Percentiles rank a stretch among this genome's conserved stretches.
These are phyloP conservation scores for Ramaria sp. DNA, from an alignment of 768 basidiomycete species.

Conservation along the genomic window DNA sequence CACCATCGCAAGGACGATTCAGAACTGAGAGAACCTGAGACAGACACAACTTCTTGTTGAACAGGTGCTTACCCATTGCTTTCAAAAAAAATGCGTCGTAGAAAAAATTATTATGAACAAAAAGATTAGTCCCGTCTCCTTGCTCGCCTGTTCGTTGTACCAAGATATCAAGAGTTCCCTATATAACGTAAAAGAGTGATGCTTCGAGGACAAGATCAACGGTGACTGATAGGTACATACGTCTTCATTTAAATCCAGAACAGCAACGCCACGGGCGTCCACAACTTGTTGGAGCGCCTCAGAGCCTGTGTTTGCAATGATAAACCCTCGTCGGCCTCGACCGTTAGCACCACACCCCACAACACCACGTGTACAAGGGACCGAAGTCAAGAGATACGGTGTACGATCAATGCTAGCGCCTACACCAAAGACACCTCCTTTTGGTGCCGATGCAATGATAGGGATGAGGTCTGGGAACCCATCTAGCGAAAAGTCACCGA, in stretches of 20 bases:
- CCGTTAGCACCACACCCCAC: slow-evolving; percentile 46
- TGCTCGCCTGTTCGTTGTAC: slow-evolving; percentile 72
- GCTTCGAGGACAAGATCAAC: background rate
- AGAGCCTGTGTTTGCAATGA: slow-evolving; percentile 40
- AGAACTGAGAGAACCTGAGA: slow-evolving; percentile 42
- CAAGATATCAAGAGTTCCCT: slow-evolving; percentile 91
- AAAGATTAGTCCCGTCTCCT: slow-evolving; percentile 51
- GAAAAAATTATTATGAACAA: slow-evolving; percentile 96
- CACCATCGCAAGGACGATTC: slow-evolving; percentile 86
- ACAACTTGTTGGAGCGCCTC: slow-evolving; percentile 52
- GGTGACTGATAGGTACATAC: slow-evolving; percentile 34
- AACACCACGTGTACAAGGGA: slow-evolving; percentile 44
- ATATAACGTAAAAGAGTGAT: slow-evolving; percentile 2
- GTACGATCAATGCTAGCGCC: slow-evolving; percentile 18
- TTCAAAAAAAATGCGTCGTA: slow-evolving; percentile 99
- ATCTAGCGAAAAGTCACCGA: slow-evolving; percentile 88
- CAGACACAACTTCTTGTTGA: background rate
- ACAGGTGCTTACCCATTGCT: slow-evolving; percentile 60
- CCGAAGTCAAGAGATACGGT: slow-evolving; percentile 54
- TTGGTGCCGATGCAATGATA: slow-evolving; percentile 36
- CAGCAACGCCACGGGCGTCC: slow-evolving; percentile 71
- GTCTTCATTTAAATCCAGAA: slow-evolving; percentile 93
- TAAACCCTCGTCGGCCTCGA: slow-evolving; percentile 53
- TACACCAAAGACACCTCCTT: slow-evolving; percentile 20
- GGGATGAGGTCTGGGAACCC: slow-evolving; percentile 85